phyloP scores from a whole-genome alignment of 1,284 basidiomycete genomes.

The Trichosporon sp. region DNA sequence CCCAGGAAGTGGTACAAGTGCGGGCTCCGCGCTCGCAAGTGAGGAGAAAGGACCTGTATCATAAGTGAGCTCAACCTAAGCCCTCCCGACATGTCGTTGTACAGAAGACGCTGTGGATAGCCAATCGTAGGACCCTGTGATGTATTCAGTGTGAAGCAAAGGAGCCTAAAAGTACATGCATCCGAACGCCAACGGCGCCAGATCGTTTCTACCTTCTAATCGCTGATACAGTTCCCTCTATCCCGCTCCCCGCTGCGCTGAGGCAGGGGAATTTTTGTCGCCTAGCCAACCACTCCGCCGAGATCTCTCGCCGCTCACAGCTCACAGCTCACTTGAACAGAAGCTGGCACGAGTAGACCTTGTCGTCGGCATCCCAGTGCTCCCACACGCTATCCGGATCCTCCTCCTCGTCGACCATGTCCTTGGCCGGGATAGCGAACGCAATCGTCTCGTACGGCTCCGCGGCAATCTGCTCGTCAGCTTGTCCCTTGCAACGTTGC shows the following conservation, averaged over 20 bases:
- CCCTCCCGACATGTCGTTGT: no score
- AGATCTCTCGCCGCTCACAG: no score
- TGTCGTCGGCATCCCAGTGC: constrained; percentile 93
- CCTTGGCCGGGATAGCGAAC: constrained; percentile 94
- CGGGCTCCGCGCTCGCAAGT: not conserved
- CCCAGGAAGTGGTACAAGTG: not conserved
- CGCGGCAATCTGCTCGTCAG: constrained; percentile 70
- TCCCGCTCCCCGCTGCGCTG: constrained; percentile 48
- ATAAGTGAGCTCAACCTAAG: not conserved
- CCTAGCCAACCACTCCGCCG: no score
- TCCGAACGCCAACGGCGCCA: not conserved
- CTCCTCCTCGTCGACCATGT: constrained; percentile 78
- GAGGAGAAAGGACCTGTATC: not conserved
- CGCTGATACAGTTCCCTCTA: not conserved
- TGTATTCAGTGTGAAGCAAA: not conserved
- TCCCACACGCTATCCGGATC: constrained; percentile 88
- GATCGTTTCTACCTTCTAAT: not conserved
- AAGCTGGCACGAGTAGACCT: constrained; percentile 92
- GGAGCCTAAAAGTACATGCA: constrained; percentile 1
- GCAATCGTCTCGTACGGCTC: constrained; percentile 99
- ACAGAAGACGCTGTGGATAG: not conserved
- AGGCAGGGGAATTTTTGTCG: not conserved
- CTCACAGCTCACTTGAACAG: constrained; percentile 58
- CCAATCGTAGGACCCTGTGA: not conserved
- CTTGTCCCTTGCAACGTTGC: not conserved